These are phyloP conservation scores for Elsinoe arachidis DNA, from an alignment of 2,329 filamentous ascomycete species.

Conservation along the genomic window DNA sequence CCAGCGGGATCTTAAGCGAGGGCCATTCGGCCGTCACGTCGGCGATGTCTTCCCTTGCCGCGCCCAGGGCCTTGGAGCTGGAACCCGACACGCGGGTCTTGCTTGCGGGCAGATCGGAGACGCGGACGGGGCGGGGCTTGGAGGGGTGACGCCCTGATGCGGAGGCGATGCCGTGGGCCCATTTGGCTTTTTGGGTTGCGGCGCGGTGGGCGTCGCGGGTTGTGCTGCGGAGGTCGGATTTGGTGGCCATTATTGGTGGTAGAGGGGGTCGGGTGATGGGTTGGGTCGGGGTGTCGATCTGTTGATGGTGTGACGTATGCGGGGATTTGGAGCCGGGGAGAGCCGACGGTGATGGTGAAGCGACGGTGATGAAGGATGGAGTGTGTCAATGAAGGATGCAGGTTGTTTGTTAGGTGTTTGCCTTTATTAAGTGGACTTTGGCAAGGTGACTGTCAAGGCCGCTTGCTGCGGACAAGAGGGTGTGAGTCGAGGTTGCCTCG, in stretches of 20 bases:
- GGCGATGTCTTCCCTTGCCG: conserved; percentile 27
- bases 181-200: conserved; percentile 43
- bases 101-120: conserved; percentile 5
- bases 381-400: background rate
- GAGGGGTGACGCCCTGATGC: conserved; percentile 22
- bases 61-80: background rate
- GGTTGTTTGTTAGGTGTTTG: background rate
- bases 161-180: conserved; percentile 36
- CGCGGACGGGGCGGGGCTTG: conserved; percentile 17
- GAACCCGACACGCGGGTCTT: conserved; percentile 1
- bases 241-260: conserved; percentile 31
- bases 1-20: background rate
- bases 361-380: background rate
- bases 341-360: background rate
- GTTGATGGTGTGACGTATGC: conserved; percentile 5
- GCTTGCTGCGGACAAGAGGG: background rate
- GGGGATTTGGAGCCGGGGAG: background rate
- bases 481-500: conserved; percentile 9
- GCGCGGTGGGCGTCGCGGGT: conserved; percentile 46
- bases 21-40: conserved; percentile 21
- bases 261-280: background rate
- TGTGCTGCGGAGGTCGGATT: conserved; percentile 46
- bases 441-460: background rate
- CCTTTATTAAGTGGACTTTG: background rate
- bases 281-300: background rate